These are phyloP conservation scores for Hanseniaspora pseudoguilliermondii DNA, from an alignment of 805 yeast species.

Conservation along the genomic window DNA sequence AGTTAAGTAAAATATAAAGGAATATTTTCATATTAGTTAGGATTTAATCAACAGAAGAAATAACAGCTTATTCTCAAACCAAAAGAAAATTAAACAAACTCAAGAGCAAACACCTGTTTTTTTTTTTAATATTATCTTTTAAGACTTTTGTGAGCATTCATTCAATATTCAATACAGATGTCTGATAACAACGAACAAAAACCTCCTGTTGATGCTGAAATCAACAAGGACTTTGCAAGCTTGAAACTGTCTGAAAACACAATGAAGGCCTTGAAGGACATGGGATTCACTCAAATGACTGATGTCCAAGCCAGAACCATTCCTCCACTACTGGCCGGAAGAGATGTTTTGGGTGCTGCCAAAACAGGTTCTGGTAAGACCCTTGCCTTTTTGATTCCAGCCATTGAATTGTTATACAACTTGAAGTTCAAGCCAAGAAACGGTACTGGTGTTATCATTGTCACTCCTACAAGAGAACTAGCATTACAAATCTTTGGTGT, in stretches of 20 bases:
- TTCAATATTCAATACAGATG: background rate
- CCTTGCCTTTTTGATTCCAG: slow-evolving; percentile 87
- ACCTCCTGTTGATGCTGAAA: slow-evolving; percentile 13
- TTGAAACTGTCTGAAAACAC: slow-evolving; percentile 72
- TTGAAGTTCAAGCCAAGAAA: slow-evolving; percentile 93
- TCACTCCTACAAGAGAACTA: slow-evolving; percentile 94
- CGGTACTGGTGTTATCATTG: slow-evolving; percentile 93
- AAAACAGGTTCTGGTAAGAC: slow-evolving; percentile 99
- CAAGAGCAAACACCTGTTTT: background rate
- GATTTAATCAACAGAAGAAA: background rate
- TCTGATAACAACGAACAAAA: slow-evolving; percentile 1
- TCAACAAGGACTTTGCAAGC: slow-evolving; percentile 30
- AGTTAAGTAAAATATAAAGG: background rate
- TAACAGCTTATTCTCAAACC: background rate
- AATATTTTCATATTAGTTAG: background rate
- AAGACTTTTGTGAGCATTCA: too few relatives aligned
- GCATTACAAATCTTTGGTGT: slow-evolving; percentile 97
- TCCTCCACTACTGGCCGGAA: slow-evolving; percentile 91
- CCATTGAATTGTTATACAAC: slow-evolving; percentile 80
- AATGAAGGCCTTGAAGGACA: slow-evolving; percentile 59
- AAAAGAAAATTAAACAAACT: background rate
- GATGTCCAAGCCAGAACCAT: slow-evolving; percentile 90
- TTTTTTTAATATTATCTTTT: too few relatives aligned
- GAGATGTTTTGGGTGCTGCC: slow-evolving; percentile 98
- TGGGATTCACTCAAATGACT: slow-evolving; percentile 91